Percentiles rank a stretch among this genome's conserved stretches.
These are phyloP conservation scores for Hymenoscyphus fructigenus DNA, from an alignment of 2,329 filamentous ascomycete genomes.

Conservation along the genomic window DNA sequence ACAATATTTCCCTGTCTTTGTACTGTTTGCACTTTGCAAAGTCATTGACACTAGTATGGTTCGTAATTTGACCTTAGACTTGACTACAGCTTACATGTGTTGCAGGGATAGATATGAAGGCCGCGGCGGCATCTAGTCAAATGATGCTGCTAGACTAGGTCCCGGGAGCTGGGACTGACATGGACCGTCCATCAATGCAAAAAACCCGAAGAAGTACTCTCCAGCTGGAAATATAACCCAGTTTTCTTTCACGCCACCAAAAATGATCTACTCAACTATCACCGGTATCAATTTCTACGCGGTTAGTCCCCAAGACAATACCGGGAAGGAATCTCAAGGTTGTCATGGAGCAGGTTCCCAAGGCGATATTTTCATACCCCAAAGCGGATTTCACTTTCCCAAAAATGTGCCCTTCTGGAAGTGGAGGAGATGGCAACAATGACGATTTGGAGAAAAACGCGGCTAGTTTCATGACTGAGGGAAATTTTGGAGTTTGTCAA, in stretches of 20 bases:
- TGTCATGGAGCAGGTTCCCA: conserved; percentile 5
- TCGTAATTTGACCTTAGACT: too few relatives aligned
- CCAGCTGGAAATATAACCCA: neutral
- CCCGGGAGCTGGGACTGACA: too few relatives aligned
- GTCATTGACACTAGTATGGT: too few relatives aligned
- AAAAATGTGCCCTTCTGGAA: conserved; percentile 7
- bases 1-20: too few relatives aligned
- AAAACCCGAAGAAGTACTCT: neutral
- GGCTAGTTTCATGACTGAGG: neutral
- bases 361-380: conserved; percentile 2
- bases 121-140: too few relatives aligned
- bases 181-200: too few relatives aligned
- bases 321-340: neutral
- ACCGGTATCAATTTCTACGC: conserved; percentile 7
- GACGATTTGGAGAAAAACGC: conserved; percentile 11
- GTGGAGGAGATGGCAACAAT: conserved; percentile 3
- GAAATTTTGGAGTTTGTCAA: conserved; percentile 2
- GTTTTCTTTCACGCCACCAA: neutral
- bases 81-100: too few relatives aligned
- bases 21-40: too few relatives aligned
- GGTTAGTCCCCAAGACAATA: neutral
- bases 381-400: neutral
- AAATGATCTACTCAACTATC: neutral
- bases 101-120: too few relatives aligned
- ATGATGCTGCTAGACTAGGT: too few relatives aligned